These are phyloP conservation scores for Candida pini DNA, from an alignment of 805 yeast genomes.

Conservation along the genomic window DNA sequence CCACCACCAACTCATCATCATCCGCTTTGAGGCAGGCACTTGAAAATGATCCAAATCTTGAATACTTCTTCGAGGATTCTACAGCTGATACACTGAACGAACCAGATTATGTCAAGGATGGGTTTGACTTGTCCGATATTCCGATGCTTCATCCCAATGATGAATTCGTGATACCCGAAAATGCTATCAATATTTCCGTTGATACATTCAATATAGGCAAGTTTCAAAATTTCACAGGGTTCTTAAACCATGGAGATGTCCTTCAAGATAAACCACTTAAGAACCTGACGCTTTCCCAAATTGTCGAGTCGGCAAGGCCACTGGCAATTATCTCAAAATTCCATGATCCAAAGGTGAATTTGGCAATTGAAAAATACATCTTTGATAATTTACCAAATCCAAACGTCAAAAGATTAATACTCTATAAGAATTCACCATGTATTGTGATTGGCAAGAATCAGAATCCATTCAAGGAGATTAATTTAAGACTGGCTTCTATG, in stretches of 20 bases:
- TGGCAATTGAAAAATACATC: conserved; percentile 77
- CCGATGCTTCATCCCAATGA: conserved; percentile 3
- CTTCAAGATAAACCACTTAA: conserved; percentile 5
- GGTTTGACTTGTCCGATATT: conserved; percentile 22
- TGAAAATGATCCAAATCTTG: conserved; percentile 25
- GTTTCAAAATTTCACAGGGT: conserved; percentile 5
- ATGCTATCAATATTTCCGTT: conserved; percentile 9
- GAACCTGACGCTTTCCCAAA: conserved; percentile 7
- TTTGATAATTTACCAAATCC: conserved; percentile 57
- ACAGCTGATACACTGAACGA: conserved; percentile 1
- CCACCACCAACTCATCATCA: too few relatives aligned
- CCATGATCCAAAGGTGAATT: conserved; percentile 63
- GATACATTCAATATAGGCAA: conserved; percentile 1
- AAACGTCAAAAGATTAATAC: conserved; percentile 48
- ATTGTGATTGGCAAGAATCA: conserved; percentile 96
- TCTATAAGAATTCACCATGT: conserved; percentile 76
- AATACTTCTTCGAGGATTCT: conserved; percentile 19
- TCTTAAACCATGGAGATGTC: conserved; percentile 12
- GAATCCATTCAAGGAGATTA: conserved; percentile 86
- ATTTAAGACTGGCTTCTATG: conserved; percentile 46
- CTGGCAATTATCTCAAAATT: conserved; percentile 54
- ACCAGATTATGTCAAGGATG: conserved; percentile 8
- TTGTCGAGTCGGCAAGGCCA: conserved; percentile 29
- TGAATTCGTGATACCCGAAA: conserved; percentile 5
- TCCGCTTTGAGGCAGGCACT: conserved; percentile 15